Conservation (phyloP, 2,329 filamentous ascomycete species). For the Exophiala xenobiotica region DNA sequence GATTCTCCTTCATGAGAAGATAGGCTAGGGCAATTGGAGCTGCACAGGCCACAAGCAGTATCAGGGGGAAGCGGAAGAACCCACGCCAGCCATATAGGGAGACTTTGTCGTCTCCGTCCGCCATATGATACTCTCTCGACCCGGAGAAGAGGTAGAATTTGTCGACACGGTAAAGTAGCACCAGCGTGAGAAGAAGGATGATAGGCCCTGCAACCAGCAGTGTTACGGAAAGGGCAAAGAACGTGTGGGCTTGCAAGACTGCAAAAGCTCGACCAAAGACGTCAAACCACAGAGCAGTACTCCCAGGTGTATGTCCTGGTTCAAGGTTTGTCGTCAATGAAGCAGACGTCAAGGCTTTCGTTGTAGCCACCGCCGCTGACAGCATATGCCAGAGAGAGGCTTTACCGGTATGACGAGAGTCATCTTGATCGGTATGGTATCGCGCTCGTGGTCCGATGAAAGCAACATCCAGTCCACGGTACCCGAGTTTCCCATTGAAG, state of each 20-base stretch:
- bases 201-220: conserved; percentile 78
- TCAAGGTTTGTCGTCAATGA: conserved; percentile 37
- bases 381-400: conserved; percentile 91
- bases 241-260: conserved; percentile 72
- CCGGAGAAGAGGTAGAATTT: conserved; percentile 87
- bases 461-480: conserved; percentile 86
- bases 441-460: conserved; percentile 83
- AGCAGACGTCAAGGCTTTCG: conserved; percentile 68
- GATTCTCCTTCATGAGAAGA: conserved; percentile 78
- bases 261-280: conserved; percentile 78
- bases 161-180: conserved; percentile 67
- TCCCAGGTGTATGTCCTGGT: conserved; percentile 15
- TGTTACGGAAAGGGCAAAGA: conserved; percentile 85
- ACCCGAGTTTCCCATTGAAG: conserved; percentile 72
- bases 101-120: conserved; percentile 60
- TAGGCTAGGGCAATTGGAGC: conserved; percentile 72
- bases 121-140: conserved; percentile 59
- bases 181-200: conserved; percentile 66
- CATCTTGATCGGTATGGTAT: conserved; percentile 91
- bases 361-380: conserved; percentile 74
- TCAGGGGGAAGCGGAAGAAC: conserved; percentile 78
- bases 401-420: conserved; percentile 68
- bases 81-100: conserved; percentile 74
- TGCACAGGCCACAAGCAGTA: conserved; percentile 65
- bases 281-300: conserved; percentile 86